Base-by-base conservation (phyloP, 805 yeast genomes). In the Wickerhamiella cacticola region DNA sequence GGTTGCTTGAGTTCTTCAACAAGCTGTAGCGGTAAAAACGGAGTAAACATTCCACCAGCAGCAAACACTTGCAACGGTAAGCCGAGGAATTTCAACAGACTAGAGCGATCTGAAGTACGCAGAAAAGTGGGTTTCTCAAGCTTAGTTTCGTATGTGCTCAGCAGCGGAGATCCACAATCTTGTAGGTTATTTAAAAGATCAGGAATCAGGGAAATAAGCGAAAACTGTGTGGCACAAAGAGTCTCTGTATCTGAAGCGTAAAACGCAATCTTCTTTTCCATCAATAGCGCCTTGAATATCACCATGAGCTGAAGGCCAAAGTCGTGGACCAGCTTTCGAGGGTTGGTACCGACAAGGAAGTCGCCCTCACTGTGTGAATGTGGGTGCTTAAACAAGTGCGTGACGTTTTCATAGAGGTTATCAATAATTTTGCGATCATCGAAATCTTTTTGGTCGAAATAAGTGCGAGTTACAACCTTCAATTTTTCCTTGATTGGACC, bases 21-120 rank as follows among this genome's bases (percentile, higher is more conserved):
- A 59, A 89, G 97, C 62, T 89, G 98, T 48, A 92, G 67, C 0
- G 97, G 94, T n/a, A 88, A 72, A 64, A 89, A 92, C 1, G 98
- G 97, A 55, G 82, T 80, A 71, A 94, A 88, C 51, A 89, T 72
- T 1, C 94, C 87, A 39, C 94, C 94, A 55, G 76, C 75, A 44
- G 86, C 86, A 64, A 92, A 92, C 1, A 87, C 63, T 56, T 82
- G 88, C 44, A 92, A 67, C 0, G 98, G 98, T 26, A 92, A 68
- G 0, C 97, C 98, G 59, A 86, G 74, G 60, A 85, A 92, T 28
- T 75, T 67, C 34, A 89, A 66, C 60, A 88, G 71, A 0, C 95
- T 83, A 52, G 73, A 71, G 45, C 96, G 67, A 62, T 86, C 88
- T 50, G 84, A 80, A 5, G 94, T 77, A 55, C 76, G 79, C 51